These are phyloP conservation scores for Saccharomyces paradoxus DNA, from an alignment of 805 yeast species.

Conservation along the genomic window DNA sequence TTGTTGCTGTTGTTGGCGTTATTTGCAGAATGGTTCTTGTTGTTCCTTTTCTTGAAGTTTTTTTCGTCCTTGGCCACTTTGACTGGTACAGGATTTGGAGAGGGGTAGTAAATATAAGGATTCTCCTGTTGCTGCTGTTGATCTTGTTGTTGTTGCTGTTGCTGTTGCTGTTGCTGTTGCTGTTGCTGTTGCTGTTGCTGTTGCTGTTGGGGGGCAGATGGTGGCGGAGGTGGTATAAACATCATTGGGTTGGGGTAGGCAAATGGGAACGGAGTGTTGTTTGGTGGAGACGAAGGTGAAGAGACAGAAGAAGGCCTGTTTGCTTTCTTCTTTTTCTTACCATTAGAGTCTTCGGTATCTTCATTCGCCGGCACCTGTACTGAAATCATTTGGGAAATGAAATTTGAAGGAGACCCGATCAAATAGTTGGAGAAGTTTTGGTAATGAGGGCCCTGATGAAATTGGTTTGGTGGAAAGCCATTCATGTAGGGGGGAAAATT, in stretches of 20 bases:
- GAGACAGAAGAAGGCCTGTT: background rate
- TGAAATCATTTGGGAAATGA: constrained; percentile 2
- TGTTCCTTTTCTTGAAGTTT: background rate
- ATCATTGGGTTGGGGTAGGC: constrained; percentile 3
- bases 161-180: background rate
- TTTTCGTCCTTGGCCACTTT: background rate
- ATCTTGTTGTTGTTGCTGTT: background rate
- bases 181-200: background rate
- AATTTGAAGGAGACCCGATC: constrained; percentile 1
- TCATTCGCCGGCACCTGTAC: background rate
- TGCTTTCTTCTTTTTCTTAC: background rate
- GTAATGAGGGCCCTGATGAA: background rate
- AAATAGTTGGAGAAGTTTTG: background rate
- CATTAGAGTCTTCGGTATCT: background rate
- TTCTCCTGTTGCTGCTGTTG: constrained; percentile 3
- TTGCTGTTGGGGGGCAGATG: background rate
- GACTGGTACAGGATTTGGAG: constrained; percentile 1
- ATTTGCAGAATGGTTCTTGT: background rate
- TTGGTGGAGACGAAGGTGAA: constrained; percentile 3
- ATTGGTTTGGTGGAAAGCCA: background rate
- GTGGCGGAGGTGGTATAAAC: constrained; percentile 11
- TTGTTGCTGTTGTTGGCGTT: constrained; percentile 2
- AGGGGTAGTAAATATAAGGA: constrained; percentile 9
- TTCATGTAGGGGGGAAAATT: background rate
- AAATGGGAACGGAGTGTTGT: constrained; percentile 3